A percentile compares a stretch with the other conserved stretches of the same genome.
Evolutionary conservation across 306 rosid species (phyloP).

Genomic region (Inga oerstediana): DNA sequence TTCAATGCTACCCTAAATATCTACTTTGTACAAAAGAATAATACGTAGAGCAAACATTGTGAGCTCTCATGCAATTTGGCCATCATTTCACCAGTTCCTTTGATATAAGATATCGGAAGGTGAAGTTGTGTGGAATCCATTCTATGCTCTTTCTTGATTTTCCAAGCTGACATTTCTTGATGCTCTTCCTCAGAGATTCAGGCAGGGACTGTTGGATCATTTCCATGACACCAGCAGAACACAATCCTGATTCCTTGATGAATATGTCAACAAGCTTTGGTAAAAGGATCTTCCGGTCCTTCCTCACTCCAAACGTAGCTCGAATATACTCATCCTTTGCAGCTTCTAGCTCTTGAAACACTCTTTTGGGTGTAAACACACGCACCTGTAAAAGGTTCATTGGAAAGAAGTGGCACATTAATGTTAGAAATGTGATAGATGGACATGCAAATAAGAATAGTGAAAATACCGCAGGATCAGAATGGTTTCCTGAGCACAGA

Average conservation of each 20-base stretch:
- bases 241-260: slow-evolving; percentile 67
- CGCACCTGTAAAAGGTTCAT: slow-evolving; percentile 60
- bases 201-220: slow-evolving; percentile 77
- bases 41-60: slow-evolving; percentile 16
- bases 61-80: slow-evolving; percentile 20
- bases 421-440: neutral
- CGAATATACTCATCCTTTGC: slow-evolving; percentile 78
- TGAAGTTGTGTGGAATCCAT: slow-evolving; percentile 79
- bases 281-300: slow-evolving; percentile 69
- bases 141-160: slow-evolving; percentile 77
- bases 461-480: slow-evolving; percentile 83
- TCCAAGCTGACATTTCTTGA: slow-evolving; percentile 53
- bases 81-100: slow-evolving; percentile 77
- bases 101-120: slow-evolving; percentile 82
- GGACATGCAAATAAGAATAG: slow-evolving; percentile 2
- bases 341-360: slow-evolving; percentile 66
- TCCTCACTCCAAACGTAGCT: slow-evolving; percentile 85
- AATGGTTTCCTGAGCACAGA: slow-evolving; percentile 92
- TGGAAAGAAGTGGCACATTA: neutral
- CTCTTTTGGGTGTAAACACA: slow-evolving; percentile 71
- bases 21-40: slow-evolving; percentile 67
- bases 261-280: slow-evolving; percentile 87
- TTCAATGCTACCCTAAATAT: slow-evolving; percentile 18
- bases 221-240: slow-evolving; percentile 62
- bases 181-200: slow-evolving; percentile 68